A percentile compares a stretch with the other conserved stretches of the same genome.
These are phyloP conservation scores for Geosiphon pyriformis DNA, from an alignment of 192 early-diverging fungal species.

Conservation along the genomic window DNA sequence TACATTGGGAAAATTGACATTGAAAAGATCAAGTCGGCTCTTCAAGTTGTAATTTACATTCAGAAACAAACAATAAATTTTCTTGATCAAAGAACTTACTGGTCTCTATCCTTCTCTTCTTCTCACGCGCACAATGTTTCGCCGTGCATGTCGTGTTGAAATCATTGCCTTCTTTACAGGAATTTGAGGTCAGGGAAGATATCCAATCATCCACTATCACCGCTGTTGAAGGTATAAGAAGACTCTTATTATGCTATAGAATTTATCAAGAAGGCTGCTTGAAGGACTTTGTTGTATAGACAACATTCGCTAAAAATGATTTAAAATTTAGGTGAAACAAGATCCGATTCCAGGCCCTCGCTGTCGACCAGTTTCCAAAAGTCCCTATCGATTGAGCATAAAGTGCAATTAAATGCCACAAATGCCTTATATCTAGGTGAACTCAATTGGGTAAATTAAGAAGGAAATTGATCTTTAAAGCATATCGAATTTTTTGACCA, in stretches of 20 bases:
- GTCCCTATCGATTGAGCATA: background rate
- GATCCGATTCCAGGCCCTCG: background rate
- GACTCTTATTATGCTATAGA: background rate
- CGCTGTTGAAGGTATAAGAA: background rate
- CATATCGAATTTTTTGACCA: too few relatives aligned
- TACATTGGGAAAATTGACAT: too few relatives aligned
- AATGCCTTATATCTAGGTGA: slow-evolving; percentile 42
- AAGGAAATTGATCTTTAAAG: too few relatives aligned
- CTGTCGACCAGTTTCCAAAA: background rate
- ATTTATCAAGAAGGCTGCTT: background rate
- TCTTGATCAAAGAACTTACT: too few relatives aligned
- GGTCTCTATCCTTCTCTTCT: too few relatives aligned
- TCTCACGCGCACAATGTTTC: too few relatives aligned
- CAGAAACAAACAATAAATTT: too few relatives aligned
- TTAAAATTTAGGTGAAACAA: background rate
- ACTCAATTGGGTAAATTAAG: slow-evolving; percentile 36
- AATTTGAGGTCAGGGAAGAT: background rate
- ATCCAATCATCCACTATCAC: background rate
- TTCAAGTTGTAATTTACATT: too few relatives aligned
- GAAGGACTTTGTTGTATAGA: too few relatives aligned
- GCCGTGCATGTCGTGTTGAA: too few relatives aligned
- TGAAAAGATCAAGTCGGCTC: too few relatives aligned
- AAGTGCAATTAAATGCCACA: slow-evolving; percentile 25
- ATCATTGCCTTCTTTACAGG: background rate
- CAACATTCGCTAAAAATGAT: too few relatives aligned